Conservation (phyloP, 202 grass and related monocot genomes). For the Elaeis oleifera region DNA sequence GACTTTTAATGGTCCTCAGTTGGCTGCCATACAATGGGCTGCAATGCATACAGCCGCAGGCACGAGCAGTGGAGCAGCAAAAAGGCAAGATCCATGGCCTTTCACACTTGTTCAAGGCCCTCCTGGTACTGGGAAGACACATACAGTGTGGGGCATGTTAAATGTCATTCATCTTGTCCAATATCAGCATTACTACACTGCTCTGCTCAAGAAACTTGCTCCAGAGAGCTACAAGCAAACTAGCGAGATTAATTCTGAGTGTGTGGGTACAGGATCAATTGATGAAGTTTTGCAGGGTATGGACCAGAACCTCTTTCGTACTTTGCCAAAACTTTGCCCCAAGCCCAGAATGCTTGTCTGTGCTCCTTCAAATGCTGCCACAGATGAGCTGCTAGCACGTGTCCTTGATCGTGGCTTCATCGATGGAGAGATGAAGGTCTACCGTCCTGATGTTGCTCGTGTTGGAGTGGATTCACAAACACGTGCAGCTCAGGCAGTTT, state of each 20-base stretch:
- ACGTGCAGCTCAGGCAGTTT: conserved; percentile 96
- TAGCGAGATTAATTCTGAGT: conserved; percentile 40
- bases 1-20: conserved; percentile 80
- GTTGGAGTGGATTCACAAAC: conserved; percentile 98
- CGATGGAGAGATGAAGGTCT: conserved; percentile 99
- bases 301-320: conserved; percentile 93
- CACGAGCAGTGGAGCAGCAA: conserved; percentile 57
- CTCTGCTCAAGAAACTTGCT: conserved; percentile 94
- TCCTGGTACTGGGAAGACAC: conserved; percentile 97
- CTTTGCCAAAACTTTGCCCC: conserved; percentile 93
- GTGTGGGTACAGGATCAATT: conserved; percentile 66
- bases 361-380: conserved; percentile 94
- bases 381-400: conserved; percentile 89
- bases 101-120: conserved; percentile 98
- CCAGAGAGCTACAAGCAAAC: conserved; percentile 96
- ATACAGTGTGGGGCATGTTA: conserved; percentile 98
- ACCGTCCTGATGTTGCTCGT: conserved; percentile 98
- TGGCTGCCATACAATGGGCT: conserved; percentile 98
- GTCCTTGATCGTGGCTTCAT: conserved; percentile 98
- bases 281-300: conserved; percentile 97
- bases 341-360: conserved; percentile 98
- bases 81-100: conserved; percentile 97
- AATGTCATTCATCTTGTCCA: conserved; percentile 99
- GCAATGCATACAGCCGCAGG: conserved; percentile 97
- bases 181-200: conserved; percentile 97